These are phyloP conservation scores for Pichia thaimueangensis DNA, from an alignment of 805 yeast genomes.

Conservation along the genomic window DNA sequence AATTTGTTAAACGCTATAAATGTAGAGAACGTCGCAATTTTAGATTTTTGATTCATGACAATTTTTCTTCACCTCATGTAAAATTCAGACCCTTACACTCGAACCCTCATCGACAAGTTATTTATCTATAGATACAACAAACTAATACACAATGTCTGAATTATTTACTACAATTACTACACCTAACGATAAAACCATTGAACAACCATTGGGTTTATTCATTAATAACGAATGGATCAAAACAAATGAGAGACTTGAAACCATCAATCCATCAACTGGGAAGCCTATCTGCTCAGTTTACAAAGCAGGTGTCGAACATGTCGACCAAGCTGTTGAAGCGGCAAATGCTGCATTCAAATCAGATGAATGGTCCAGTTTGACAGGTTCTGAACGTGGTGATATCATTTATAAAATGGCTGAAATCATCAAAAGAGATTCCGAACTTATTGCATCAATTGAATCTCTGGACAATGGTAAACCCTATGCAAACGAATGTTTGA, in stretches of 20 bases:
- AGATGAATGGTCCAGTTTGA: constrained; percentile 39
- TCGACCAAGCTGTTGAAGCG: constrained; percentile 60
- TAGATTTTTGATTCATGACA: too few relatives aligned
- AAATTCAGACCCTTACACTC: too few relatives aligned
- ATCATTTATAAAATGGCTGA: constrained; percentile 46
- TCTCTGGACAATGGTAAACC: constrained; percentile 56
- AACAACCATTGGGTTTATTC: constrained; percentile 47
- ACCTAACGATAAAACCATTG: constrained; percentile 26
- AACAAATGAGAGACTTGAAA: constrained; percentile 21
- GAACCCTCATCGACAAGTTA: too few relatives aligned
- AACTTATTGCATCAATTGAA: constrained; percentile 47
- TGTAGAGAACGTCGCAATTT: too few relatives aligned
- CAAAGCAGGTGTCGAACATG: constrained; percentile 51
- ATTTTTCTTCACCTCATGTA: too few relatives aligned
- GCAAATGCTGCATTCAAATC: constrained; percentile 54
- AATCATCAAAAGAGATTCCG: constrained; percentile 43
- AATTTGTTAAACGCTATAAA: too few relatives aligned
- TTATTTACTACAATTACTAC: constrained; percentile 24
- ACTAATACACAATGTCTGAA: constrained; percentile 10
- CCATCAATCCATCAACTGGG: constrained; percentile 41
- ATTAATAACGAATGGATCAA: constrained; percentile 49
- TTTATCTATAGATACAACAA: not conserved
- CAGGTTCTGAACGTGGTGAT: constrained; percentile 48
- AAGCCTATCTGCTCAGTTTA: constrained; percentile 52
- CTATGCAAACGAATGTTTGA: constrained; percentile 39